A percentile compares a stretch with the other conserved stretches of the same genome.
Evolutionary conservation across 1,284 basidiomycete genomes (phyloP).

Genomic region (Puccinia novopanici): DNA sequence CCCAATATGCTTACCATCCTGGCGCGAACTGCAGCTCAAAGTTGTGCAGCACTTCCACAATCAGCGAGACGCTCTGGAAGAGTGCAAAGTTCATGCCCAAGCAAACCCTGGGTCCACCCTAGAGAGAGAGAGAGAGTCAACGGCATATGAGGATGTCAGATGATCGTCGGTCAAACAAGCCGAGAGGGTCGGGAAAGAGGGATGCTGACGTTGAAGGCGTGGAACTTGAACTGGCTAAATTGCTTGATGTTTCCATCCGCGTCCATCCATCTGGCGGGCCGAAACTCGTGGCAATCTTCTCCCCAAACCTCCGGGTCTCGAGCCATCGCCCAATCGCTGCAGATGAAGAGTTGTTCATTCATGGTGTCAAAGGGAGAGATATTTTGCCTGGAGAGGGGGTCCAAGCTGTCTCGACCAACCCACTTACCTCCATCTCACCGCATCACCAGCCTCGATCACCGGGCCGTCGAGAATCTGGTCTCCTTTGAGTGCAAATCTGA

Average conservation of each 20-base stretch:
- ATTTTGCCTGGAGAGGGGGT: not conserved
- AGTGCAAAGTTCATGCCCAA: constrained; percentile 43
- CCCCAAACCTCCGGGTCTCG: constrained; percentile 53
- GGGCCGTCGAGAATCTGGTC: constrained; percentile 54
- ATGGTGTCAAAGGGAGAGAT: not conserved
- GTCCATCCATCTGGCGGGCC: constrained; percentile 54
- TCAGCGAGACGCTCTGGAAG: constrained; percentile 20
- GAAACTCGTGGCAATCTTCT: constrained; percentile 52
- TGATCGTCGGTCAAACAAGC: not conserved
- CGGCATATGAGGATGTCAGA: not conserved
- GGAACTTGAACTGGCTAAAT: constrained; percentile 53
- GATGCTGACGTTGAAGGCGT: constrained; percentile 53
- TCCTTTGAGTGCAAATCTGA: constrained; percentile 45
- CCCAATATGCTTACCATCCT: constrained; percentile 26
- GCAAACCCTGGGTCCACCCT: constrained; percentile 47
- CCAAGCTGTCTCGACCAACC: not conserved
- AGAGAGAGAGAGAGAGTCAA: not conserved
- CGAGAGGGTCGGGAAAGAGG: not conserved
- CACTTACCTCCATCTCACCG: constrained; percentile 19
- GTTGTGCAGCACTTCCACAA: constrained; percentile 25
- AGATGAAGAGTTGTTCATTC: too few relatives aligned
- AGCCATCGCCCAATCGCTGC: constrained; percentile 53
- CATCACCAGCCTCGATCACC: constrained; percentile 53
- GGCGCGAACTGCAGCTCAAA: constrained; percentile 39
- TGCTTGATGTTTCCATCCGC: constrained; percentile 50